A percentile compares a stretch with the other conserved stretches of the same genome.
Evolutionary conservation across 176 grass and related monocot species (phyloP).

Genomic region (Rhynchospora breviuscula): DNA sequence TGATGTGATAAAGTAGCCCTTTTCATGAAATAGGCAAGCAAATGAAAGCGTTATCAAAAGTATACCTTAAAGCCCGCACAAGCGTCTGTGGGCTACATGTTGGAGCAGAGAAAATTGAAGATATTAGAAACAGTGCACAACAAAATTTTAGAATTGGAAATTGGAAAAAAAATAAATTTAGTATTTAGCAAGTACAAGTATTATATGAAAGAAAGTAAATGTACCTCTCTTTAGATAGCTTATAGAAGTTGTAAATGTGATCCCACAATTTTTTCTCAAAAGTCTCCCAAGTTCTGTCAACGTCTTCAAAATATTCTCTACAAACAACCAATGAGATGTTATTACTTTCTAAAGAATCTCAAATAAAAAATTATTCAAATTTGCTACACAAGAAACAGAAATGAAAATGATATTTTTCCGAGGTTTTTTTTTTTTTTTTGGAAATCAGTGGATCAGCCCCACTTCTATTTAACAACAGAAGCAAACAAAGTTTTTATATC

Average conservation of each 20-base stretch:
- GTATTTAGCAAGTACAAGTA: background rate
- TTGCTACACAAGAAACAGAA: background rate
- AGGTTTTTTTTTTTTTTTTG: no score
- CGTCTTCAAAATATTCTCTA: constrained; percentile 99
- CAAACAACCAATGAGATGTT: constrained; percentile 34
- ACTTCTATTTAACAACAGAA: no score
- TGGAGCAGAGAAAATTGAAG: constrained; percentile 24
- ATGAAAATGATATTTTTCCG: no score
- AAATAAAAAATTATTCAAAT: background rate
- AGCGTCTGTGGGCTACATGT: constrained; percentile 93
- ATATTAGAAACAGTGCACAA: constrained; percentile 5
- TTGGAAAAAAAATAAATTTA: constrained; percentile 12
- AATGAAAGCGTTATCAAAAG: background rate
- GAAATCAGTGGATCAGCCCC: no score
- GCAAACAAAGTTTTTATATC: no score
- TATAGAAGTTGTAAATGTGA: constrained; percentile 77
- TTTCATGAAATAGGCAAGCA: constrained; percentile 11
- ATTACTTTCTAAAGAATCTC: background rate
- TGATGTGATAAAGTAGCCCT: background rate
- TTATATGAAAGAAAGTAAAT: constrained; percentile 12
- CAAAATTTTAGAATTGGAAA: constrained; percentile 19
- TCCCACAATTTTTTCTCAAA: constrained; percentile 94
- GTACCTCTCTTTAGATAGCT: constrained; percentile 92
- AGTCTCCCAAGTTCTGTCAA: constrained; percentile 90
- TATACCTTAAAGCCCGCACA: constrained; percentile 94